Evolutionary conservation across 495 filamentous ascomycete genomes (phyloP), one percentile per base, ranked within the genome.

Genomic region (Podospora pseudoanserina): DNA sequence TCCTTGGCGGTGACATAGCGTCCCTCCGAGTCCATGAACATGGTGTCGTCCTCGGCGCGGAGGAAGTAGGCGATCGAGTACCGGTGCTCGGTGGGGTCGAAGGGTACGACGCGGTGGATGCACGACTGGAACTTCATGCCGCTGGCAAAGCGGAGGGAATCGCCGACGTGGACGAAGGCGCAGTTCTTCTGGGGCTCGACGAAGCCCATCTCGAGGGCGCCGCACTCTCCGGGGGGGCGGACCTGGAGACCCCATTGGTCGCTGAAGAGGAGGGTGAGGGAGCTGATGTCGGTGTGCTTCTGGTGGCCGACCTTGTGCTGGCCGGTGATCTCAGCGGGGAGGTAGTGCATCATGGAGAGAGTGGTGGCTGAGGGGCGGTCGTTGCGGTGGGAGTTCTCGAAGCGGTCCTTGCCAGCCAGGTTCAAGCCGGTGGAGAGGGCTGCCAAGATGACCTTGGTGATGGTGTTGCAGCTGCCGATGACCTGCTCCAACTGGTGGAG

Each of bases 51-150:
- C 76, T 86, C 82, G 58, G 84, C 79, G 13, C 85, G 79, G 62
- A 86, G 78, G 79, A 87, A 86, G 74, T 87, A 87, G 16, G 85
- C 84, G 73, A 86, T 82, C n/a, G 79, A 82, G 79, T 86, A 86
- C 65, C 85, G 82, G 75, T 85, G 80, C 79, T 84, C 79, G 66
- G 68, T 67, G 49, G 75, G 75, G 75, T 84, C 68, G 65, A 79
- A 75, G 15, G 86, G 86, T 32, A 86, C 82, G 15, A 88, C 85
- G 58, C 84, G 79, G 78, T 88, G 86, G 72, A 87, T 81, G 74
- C 79, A 83, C 27, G 82, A 85, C 70, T 81, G 81, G 69, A 88
- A 76, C 56, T 77, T 81, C 73, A 82, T 78, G 53, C 80, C 81
- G 60, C 76, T 79, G 5, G 82, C 78, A 71, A 85, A 85, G 49